These are phyloP conservation scores for Xenoacremonium recifei DNA, from an alignment of 2,329 filamentous ascomycete species.

Conservation along the genomic window DNA sequence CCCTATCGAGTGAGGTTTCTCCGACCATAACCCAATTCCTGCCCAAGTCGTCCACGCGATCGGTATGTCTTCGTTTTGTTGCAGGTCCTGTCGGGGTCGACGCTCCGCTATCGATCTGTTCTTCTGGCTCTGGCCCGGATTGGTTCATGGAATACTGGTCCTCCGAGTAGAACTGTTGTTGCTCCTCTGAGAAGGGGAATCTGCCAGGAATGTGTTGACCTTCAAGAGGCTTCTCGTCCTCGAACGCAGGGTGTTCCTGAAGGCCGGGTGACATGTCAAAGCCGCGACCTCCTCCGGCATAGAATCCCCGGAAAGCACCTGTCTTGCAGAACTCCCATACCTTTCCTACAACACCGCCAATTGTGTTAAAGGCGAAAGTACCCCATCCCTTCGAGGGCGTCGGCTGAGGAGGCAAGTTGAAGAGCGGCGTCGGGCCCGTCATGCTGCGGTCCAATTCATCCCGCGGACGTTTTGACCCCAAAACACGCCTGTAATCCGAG, in stretches of 20 bases:
- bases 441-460: slow-evolving; percentile 36
- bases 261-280: slow-evolving; percentile 52
- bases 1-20: slow-evolving; percentile 29
- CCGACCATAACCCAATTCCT: slow-evolving; percentile 72
- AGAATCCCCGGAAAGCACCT: slow-evolving; percentile 77
- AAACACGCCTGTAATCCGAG: slow-evolving; percentile 51
- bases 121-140: slow-evolving; percentile 17
- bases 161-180: no score
- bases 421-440: slow-evolving; percentile 31
- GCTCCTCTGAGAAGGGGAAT: no score
- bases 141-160: slow-evolving; percentile 11
- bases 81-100: slow-evolving; percentile 45
- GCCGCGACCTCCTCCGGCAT: slow-evolving; percentile 76
- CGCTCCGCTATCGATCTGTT: slow-evolving; percentile 30
- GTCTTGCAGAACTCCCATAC: slow-evolving; percentile 82
- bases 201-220: slow-evolving; percentile 26
- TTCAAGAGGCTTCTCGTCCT: slow-evolving; percentile 13
- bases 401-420: slow-evolving; percentile 29
- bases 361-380: slow-evolving; percentile 56
- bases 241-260: slow-evolving; percentile 15
- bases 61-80: slow-evolving; percentile 55
- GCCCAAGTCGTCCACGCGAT: slow-evolving; percentile 54
- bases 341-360: slow-evolving; percentile 70
- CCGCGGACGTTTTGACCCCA: slow-evolving; percentile 46
- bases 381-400: slow-evolving; percentile 49